These are phyloP conservation scores for Mesembryanthemum crystallinum DNA, from an alignment of 148 eudicot genomes.

Conservation along the genomic window DNA sequence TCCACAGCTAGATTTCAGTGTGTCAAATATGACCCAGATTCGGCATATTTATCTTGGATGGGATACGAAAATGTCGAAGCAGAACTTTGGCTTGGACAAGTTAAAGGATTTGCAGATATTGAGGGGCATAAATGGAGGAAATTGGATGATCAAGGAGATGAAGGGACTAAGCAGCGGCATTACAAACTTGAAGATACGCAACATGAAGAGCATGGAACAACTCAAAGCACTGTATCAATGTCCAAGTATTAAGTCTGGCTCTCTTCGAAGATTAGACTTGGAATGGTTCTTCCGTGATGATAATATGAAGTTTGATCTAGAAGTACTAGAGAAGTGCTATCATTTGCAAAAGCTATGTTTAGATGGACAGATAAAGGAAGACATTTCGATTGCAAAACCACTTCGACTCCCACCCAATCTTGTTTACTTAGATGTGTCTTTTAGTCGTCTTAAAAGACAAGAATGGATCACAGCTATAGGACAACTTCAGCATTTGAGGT, in stretches of 20 bases:
- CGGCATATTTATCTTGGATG: background rate
- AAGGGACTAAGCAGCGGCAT: background rate
- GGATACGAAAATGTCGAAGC: no score
- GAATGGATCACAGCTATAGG: background rate
- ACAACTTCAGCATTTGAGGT: background rate
- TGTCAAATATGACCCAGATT: background rate
- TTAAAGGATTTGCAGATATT: background rate
- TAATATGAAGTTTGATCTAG: background rate
- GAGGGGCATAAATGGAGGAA: background rate
- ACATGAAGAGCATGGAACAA: background rate
- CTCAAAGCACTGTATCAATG: background rate
- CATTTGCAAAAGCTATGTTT: background rate
- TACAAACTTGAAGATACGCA: background rate
- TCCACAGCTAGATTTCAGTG: background rate
- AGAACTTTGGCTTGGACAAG: background rate
- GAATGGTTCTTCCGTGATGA: background rate
- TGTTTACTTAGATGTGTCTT: background rate
- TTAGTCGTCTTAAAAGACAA: background rate
- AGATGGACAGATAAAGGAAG: background rate
- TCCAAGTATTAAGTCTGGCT: background rate
- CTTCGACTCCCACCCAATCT: slow-evolving; percentile 1
- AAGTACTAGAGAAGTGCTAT: background rate
- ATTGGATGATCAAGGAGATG: background rate
- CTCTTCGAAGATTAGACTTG: background rate
- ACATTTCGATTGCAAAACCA: background rate